Base-by-base conservation (phyloP, 2,329 filamentous ascomycete genomes). In the Chalaropsis ovoidea region DNA sequence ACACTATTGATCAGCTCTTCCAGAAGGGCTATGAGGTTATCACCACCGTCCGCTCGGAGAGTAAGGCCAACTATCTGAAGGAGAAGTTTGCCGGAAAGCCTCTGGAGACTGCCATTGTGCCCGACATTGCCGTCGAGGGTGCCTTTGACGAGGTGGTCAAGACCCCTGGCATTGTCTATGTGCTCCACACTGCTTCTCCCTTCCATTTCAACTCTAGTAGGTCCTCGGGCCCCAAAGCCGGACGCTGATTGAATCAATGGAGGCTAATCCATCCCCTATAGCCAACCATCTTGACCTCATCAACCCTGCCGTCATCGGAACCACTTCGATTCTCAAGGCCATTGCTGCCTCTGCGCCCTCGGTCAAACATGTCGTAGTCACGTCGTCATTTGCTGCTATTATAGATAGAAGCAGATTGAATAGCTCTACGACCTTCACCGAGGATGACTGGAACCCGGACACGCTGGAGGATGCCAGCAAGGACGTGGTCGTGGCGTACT, bases 321-420 rank as follows among this genome's bases (percentile, higher is more conserved):
- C 82, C 0, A 88, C 85, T 69, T 87, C 86, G 42, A 84, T 94
- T 65, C 85, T 89, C 43, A 81, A 86, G 69, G 85, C 88, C 19
- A 80, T 93, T 68, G 84, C 86, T 71, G 77, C 78, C 68, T 69
- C 82, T 72, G 72, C 81, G 0, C 81, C 81, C 0, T 69, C 69
- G 5, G 88, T 95, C 63, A 89, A 86, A 76, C 82, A 86, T 67
- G 87, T 95, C 15, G 85, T 88, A 65, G 73, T 86, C 60, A 84
- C 81, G 17, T 81, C 79, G 45, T 82, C 81, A 42, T 83, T 83
- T 72, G 81, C 81, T 22, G 76, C 81, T 68, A 78, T 83, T 69
- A 58, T 82, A 17, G 72, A 78, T 68, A 74, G 75, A 47, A 69
- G 71, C 17, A 68, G 78, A 71, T 64, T 63, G 56, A 72, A 73